Evolutionary conservation across 352 stramenopile genomes (phyloP), one percentile per base, ranked within the genome.

Genomic region (Pilasporangium apinafurcum): DNA sequence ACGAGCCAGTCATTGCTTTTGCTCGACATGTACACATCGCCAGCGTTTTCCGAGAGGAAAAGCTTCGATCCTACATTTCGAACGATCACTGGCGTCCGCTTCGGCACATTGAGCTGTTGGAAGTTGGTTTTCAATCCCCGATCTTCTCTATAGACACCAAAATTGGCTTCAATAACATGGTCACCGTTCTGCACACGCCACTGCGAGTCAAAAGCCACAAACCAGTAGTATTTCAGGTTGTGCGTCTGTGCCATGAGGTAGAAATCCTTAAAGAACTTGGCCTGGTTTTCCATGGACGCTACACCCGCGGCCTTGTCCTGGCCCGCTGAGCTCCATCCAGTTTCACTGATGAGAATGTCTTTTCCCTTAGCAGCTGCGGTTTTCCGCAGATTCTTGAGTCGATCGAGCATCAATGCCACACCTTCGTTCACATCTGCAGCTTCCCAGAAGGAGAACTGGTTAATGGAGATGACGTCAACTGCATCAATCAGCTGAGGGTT

Each of bases 381-480:
- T 10, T 59, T 33, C 27, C 74, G 69, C 12, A 85, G 54, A 25
- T 54, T 62, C 29, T 66, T 65, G 6, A 86, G 65, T 8, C 69
- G 72, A 38, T 85, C 71, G 1, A 92, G 63, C 21, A 68, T 75
- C 8, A 61, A 52, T 5, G 64, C 48, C 8, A 53, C 51, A 13
- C 45, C 76, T n/a, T 86, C 70, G 13, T 66, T 71, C 12, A 76
- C 46, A 31, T 83, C 59, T 5, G 41, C 45, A 5, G 45, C 37
- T 34, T 88, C 76, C 79, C 79, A 92, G 53, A 84, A 84, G 10
- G 73, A 77, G 40, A 92, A 92, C 53, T 92, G 69, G 62, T 89
- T 92, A 28, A 86, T 63, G 16, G 68, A 80, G 16, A 87, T 48
- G 42, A 73, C 71, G 43, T 92, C 79, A 2, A 86, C 73, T 0